Percentiles rank a stretch among this genome's conserved stretches.
phyloP scores from a whole-genome alignment of 2,329 filamentous ascomycete species.

The Fusarium oxysporum region DNA sequence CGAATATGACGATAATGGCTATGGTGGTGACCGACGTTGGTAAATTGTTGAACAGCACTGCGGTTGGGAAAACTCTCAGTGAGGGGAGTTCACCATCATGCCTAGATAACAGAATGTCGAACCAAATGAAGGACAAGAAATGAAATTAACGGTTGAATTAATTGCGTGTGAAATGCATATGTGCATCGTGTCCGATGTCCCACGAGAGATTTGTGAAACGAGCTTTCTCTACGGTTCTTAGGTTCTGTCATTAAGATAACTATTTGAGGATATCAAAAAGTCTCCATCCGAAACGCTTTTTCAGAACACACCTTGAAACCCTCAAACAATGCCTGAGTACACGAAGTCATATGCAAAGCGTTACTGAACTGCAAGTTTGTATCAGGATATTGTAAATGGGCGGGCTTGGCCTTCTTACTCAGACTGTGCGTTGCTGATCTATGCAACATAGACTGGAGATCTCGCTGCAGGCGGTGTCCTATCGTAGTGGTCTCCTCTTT shows the following conservation, averaged over 20 bases:
- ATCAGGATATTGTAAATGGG: background rate
- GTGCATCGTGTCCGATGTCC: background rate
- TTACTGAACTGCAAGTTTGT: background rate
- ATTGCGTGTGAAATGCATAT: background rate
- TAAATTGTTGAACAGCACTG: conserved; percentile 21
- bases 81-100: background rate
- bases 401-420: background rate
- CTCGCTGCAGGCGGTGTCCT: background rate
- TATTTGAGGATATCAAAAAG: background rate
- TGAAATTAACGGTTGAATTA: background rate
- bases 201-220: background rate
- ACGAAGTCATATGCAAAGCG: background rate
- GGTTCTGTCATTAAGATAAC: background rate
- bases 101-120: conserved; percentile 10
- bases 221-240: background rate
- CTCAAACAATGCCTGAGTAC: background rate
- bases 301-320: background rate
- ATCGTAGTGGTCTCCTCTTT: background rate
- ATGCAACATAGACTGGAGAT: background rate
- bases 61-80: background rate
- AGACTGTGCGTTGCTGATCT: background rate
- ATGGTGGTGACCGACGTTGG: conserved; percentile 43
- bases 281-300: background rate
- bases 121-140: conserved; percentile 11
- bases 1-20: conserved; percentile 32